Base-by-base conservation (phyloP, 495 filamentous ascomycete genomes). In the Astrocystis sublimbata region DNA sequence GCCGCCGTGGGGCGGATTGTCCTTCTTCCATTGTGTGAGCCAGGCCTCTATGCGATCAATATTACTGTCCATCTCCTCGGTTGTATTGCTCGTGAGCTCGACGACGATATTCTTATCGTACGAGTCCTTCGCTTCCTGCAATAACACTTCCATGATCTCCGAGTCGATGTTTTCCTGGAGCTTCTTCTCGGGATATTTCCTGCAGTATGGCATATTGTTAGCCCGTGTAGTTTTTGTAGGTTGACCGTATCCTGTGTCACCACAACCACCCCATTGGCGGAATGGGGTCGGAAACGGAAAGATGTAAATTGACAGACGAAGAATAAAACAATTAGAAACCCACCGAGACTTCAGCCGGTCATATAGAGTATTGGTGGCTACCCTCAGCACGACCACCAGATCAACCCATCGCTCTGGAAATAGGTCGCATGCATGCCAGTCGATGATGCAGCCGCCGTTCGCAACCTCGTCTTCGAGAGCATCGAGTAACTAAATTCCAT, bases 401-500 rank as follows among this genome's bases (percentile, higher is more conserved):
- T 99, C 96, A 67, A 98, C 89, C 91, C 92, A 96, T 69, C 88
- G 88, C 72, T 89, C 86, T 23, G 96, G 93, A 72, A 99, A 98
- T 31, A 98, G 77, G 70, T 99, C 96, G 76, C 93, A 97, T 0
- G 92, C 93, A 74, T 99, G 94, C 94, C 93, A 99, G 76, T 99
- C 96, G 65, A 99, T 90, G 69, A 99, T 85, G 71, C 86, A 89
- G 15, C 96, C 96, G 61, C 96, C 96, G 26, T 83, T 73, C 63
- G 87, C 83, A 54, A 90, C 82, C 58, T 92, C 87, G 50, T 92
- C 68, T 76, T 98, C 94, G 57, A 98, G 88, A 15, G 88, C 83
- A 72, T 98, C 94, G 33, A 98, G 81, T 15, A 98, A 78, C 91
- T 96, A 69, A 45, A 35, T 19, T 28, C 12, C 41, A 33, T 50